Base-by-base conservation (phyloP, 2,329 filamentous ascomycete genomes). In the Aspergillus luchuensis region DNA sequence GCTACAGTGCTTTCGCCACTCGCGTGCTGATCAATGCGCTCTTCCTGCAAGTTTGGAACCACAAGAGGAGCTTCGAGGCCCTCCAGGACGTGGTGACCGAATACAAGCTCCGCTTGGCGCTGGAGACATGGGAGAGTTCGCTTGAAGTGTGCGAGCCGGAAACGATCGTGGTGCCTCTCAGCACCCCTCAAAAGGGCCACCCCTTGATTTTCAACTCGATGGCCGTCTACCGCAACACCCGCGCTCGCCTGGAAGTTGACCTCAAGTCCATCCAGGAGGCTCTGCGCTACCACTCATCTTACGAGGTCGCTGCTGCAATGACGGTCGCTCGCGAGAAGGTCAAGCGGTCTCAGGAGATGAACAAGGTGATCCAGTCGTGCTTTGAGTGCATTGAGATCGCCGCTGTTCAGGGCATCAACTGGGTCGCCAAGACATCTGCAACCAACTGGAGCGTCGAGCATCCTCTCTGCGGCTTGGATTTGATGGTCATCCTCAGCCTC, bases 371-470 rank as follows among this genome's bases (percentile, higher is more conserved):
- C 63, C 90, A 98, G 73, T 92, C 96, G 78, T 98, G 95, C 80
- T 98, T 95, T 78, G 92, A 96, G 78, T 98, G 93, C 81, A 93
- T 99, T 72, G 94, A 98, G 78, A 97, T 95, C 52, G 94, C 94
- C 58, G 94, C 96, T 49, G 82, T 92, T 64, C 93, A 97, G 77
- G 95, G 94, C 66, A 92, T 98, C 67, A 92, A 94, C 70, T 98
- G 95, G 94, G 93, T 98, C 64, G 94, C 94, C n/a, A 90, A 93
- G 68, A 97, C 94, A 21, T 97, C 93, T 50, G 92, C 95, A 21
- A 97, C 95, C 50, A 98, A 98, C 80, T 99, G 95, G 95, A 98
- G 94, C 76, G 91, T 98, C 63, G 95, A 99, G 81, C 94, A 99
- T 76, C 93, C 95, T 56, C 88, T 99, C 60, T 97, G 93, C 73